Evolutionary conservation across 2,329 filamentous ascomycete genomes (phyloP).

Genomic region (Didymella pomorum): DNA sequence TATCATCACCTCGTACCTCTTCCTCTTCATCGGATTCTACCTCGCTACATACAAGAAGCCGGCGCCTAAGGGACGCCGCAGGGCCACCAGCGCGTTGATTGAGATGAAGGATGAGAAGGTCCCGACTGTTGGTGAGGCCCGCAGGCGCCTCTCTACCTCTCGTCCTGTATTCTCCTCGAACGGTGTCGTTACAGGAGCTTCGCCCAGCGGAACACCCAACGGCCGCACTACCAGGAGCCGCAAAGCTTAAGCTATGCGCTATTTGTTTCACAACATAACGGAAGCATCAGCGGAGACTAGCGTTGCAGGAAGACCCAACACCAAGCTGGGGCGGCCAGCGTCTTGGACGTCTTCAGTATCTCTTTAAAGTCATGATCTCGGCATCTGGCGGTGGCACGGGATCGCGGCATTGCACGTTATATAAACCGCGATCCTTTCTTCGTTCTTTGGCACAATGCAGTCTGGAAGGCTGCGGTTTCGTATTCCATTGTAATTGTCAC

Average conservation of each 20-base stretch:
- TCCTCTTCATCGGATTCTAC: conserved; percentile 99
- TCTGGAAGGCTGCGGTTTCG: conserved; percentile 19
- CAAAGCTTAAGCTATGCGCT: conserved; percentile 66
- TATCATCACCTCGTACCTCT: conserved; percentile 91
- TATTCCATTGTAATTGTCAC: conserved; percentile 25
- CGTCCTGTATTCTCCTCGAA: conserved; percentile 51
- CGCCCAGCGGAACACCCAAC: conserved; percentile 60
- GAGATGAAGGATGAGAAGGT: conserved; percentile 81
- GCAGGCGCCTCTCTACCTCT: conserved; percentile 57
- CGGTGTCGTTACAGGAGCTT: conserved; percentile 51
- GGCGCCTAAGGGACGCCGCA: conserved; percentile 74
- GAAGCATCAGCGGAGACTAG: neutral
- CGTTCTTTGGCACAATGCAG: conserved; percentile 18
- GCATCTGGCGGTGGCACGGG: neutral
- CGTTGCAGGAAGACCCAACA: neutral
- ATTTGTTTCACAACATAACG: neutral
- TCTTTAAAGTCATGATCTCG: neutral
- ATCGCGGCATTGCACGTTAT: conserved; percentile 2
- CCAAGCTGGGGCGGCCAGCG: neutral
- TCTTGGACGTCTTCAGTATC: neutral
- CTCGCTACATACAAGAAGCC: conserved; percentile 93
- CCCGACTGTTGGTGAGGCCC: conserved; percentile 62
- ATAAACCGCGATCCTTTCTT: conserved; percentile 8
- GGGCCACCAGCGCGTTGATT: conserved; percentile 83
- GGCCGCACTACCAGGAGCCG: conserved; percentile 71